These are phyloP conservation scores for Aechmea fasciata DNA, from an alignment of 176 grass and related monocot species.

Conservation along the genomic window DNA sequence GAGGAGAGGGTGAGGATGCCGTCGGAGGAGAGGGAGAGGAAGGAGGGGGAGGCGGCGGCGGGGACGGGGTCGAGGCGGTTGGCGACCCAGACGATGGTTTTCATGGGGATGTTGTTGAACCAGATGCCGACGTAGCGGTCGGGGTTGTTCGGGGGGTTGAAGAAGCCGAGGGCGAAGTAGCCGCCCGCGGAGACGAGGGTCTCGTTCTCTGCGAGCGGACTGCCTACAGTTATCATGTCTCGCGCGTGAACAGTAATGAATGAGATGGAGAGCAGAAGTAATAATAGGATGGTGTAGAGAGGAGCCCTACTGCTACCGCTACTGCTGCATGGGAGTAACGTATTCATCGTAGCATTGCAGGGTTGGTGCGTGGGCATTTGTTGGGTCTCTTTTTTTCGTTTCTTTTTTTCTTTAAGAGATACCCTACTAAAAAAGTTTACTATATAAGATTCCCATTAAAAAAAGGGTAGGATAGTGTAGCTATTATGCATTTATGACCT, in stretches of 20 bases:
- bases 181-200: conserved; percentile 35
- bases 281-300: background rate
- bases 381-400: too few species aligned
- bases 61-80: conserved; percentile 42
- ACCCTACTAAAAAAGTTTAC: too few species aligned
- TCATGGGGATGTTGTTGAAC: conserved; percentile 41
- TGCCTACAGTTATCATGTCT: conserved; percentile 29
- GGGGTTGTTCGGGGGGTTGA: conserved; percentile 39
- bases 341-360: too few species aligned
- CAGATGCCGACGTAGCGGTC: conserved; percentile 42
- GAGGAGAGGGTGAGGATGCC: conserved; percentile 28
- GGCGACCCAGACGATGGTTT: conserved; percentile 51
- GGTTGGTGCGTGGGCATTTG: too few species aligned
- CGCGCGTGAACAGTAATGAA: conserved; percentile 1
- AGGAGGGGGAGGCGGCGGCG: conserved; percentile 23
- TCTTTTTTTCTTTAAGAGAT: too few species aligned
- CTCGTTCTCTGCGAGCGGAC: conserved; percentile 30
- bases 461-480: too few species aligned
- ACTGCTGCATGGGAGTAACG: too few species aligned
- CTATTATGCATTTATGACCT: too few species aligned
- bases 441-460: too few species aligned
- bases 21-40: conserved; percentile 31
- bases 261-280: conserved; percentile 2
- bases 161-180: conserved; percentile 53
- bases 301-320: background rate